phyloP scores from a whole-genome alignment of 2,329 filamentous ascomycete genomes.

The Parasarocladium wereldwijsianum region DNA sequence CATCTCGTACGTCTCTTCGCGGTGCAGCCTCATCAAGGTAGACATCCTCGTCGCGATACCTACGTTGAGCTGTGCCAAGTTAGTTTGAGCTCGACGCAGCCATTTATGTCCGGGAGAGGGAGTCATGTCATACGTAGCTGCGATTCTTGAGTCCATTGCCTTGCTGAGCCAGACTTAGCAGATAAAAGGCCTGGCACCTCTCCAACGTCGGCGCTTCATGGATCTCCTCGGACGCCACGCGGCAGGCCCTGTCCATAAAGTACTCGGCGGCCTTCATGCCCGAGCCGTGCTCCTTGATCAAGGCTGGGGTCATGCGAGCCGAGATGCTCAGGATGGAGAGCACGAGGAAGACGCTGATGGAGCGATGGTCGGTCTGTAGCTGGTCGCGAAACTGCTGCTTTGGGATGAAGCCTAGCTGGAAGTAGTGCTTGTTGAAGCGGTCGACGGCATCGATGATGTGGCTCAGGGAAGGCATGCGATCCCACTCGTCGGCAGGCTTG shows the following conservation, averaged over 20 bases:
- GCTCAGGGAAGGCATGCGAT: conserved; percentile 30
- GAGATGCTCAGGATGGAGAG: conserved; percentile 41
- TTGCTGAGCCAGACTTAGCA: conserved; percentile 44
- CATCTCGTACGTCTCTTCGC: conserved; percentile 37
- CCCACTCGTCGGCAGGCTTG: conserved; percentile 26
- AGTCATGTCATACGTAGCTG: conserved; percentile 41
- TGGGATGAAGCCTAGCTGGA: conserved; percentile 44
- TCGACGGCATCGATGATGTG: conserved; percentile 37
- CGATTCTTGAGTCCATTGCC: conserved; percentile 36
- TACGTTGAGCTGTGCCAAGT: conserved; percentile 32
- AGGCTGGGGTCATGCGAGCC: conserved; percentile 34
- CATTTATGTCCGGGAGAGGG: conserved; percentile 4
- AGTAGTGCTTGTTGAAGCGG: conserved; percentile 39
- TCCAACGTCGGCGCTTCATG: conserved; percentile 38
- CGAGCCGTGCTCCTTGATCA: conserved; percentile 33
- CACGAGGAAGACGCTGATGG: conserved; percentile 39
- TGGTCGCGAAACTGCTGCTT: conserved; percentile 33
- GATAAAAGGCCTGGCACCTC: conserved; percentile 42
- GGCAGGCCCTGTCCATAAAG: conserved; percentile 35
- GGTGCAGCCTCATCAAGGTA: conserved; percentile 36
- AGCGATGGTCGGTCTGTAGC: conserved; percentile 29
- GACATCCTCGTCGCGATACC: conserved; percentile 42
- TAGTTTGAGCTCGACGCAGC: neutral
- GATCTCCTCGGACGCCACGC: conserved; percentile 31
- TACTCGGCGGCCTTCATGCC: conserved; percentile 35